Evolutionary conservation across 305 asterid species (phyloP).

Genomic region (Rubia balearica): DNA sequence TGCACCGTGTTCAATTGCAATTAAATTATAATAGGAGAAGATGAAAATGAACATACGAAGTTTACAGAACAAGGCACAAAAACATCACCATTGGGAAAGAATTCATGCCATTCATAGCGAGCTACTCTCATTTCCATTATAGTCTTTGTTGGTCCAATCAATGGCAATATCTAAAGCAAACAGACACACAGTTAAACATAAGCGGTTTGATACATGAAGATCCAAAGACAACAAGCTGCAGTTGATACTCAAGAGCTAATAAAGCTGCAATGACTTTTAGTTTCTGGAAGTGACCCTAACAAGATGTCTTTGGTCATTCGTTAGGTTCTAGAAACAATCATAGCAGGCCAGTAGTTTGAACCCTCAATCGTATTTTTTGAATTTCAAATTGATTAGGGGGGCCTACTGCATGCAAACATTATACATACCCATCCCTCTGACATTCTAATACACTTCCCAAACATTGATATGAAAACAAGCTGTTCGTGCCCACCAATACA

Average conservation of each 20-base stretch:
- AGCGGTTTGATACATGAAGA: slow-evolving; percentile 5
- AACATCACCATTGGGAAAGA: slow-evolving; percentile 79
- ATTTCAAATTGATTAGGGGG: not conserved
- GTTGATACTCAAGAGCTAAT: not conserved
- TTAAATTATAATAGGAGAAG: slow-evolving; percentile 22
- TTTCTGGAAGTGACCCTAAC: not conserved
- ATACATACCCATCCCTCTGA: not conserved
- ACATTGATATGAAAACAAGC: not conserved
- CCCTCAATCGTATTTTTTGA: not conserved
- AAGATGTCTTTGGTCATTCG: not conserved
- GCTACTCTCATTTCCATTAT: slow-evolving; percentile 65
- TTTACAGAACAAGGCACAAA: slow-evolving; percentile 11
- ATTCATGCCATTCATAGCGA: slow-evolving; percentile 92
- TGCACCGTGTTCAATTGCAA: slow-evolving; percentile 38
- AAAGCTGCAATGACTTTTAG: not conserved
- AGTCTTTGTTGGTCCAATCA: slow-evolving; percentile 73
- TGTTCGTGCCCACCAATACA: not conserved
- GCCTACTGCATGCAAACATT: no score
- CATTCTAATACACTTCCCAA: not conserved
- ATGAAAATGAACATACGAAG: slow-evolving; percentile 4
- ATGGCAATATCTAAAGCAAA: slow-evolving; percentile 68
- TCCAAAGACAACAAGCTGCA: not conserved
- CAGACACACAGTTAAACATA: slow-evolving; percentile 7
- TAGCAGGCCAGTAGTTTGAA: not conserved
- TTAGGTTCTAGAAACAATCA: not conserved